These are phyloP conservation scores for Globisporangium splendens DNA, from an alignment of 352 stramenopile species.

Conservation along the genomic window DNA sequence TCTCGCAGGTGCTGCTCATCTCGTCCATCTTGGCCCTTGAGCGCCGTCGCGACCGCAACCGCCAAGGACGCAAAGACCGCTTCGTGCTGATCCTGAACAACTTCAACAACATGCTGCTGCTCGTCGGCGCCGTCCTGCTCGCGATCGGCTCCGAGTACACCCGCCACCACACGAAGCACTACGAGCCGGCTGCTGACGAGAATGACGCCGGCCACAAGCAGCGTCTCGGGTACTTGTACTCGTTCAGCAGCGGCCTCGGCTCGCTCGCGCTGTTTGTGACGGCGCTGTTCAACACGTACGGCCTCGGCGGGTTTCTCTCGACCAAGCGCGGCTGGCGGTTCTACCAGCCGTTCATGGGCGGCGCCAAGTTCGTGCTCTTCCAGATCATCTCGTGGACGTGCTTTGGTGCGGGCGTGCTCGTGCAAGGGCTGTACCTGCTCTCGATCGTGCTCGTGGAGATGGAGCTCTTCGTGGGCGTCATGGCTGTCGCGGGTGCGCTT, in stretches of 20 bases:
- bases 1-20: constrained; percentile 73
- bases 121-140: constrained; percentile 63
- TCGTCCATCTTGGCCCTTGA: constrained; percentile 73
- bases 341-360: constrained; percentile 81
- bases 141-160: constrained; percentile 56
- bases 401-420: constrained; percentile 59
- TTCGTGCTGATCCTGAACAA: constrained; percentile 79
- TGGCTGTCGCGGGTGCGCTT: constrained; percentile 55
- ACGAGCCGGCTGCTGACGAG: constrained; percentile 3
- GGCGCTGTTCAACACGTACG: constrained; percentile 81
- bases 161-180: constrained; percentile 17
- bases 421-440: constrained; percentile 74
- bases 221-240: constrained; percentile 21
- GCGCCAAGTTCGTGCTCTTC: constrained; percentile 65
- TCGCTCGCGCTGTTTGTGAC: constrained; percentile 73
- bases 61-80: constrained; percentile 32
- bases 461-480: constrained; percentile 74
- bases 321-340: constrained; percentile 81
- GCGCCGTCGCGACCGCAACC: constrained; percentile 31
- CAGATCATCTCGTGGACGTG: constrained; percentile 80
- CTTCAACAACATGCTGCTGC: constrained; percentile 83
- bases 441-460: constrained; percentile 77
- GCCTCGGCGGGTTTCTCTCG: constrained; percentile 63
- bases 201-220: constrained; percentile 20
- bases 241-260: constrained; percentile 50